Conservation (phyloP, 768 basidiomycete genomes). For the Rhizopogon vulgaris region DNA sequence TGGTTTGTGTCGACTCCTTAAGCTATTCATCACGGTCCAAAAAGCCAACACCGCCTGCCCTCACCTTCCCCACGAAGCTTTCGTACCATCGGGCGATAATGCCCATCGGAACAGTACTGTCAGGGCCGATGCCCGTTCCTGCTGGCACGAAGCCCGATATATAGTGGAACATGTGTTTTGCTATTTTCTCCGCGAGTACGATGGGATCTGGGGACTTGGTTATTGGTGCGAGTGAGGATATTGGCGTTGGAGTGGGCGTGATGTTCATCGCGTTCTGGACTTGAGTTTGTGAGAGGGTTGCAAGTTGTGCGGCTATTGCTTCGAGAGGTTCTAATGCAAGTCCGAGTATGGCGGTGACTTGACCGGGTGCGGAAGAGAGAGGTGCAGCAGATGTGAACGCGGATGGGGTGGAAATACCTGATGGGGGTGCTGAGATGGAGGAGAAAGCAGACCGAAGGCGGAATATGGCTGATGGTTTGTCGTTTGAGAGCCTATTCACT, state of each 20-base stretch:
- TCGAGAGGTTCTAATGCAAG: slow-evolving; percentile 73
- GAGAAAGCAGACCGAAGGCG: slow-evolving; percentile 65
- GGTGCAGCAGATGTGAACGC: slow-evolving; percentile 24
- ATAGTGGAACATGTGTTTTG: slow-evolving; percentile 73
- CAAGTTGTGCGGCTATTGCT: slow-evolving; percentile 54
- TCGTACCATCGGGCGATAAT: slow-evolving; percentile 71
- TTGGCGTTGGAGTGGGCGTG: slow-evolving; percentile 16
- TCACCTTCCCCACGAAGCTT: slow-evolving; percentile 52
- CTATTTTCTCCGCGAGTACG: slow-evolving; percentile 59
- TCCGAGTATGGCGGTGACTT: slow-evolving; percentile 71
- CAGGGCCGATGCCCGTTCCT: slow-evolving; percentile 35
- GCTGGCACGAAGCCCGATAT: slow-evolving; percentile 55
- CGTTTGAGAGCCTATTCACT: slow-evolving; percentile 69
- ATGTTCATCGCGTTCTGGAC: slow-evolving; percentile 17
- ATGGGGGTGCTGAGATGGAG: slow-evolving; percentile 22
- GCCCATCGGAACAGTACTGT: slow-evolving; percentile 55
- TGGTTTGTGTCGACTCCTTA: no score
- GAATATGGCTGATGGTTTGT: slow-evolving; percentile 87
- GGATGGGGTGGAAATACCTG: slow-evolving; percentile 25
- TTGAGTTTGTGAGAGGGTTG: slow-evolving; percentile 32
- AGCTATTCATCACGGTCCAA: slow-evolving; percentile 38
- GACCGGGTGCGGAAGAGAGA: slow-evolving; percentile 30
- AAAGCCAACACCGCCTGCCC: slow-evolving; percentile 53
- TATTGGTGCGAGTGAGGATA: slow-evolving; percentile 16
- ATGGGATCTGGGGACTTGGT: slow-evolving; percentile 36